A percentile compares a stretch with the other conserved stretches of the same genome.
phyloP scores from a whole-genome alignment of 192 early-diverging fungal species.

The Backusella morwellensis region DNA sequence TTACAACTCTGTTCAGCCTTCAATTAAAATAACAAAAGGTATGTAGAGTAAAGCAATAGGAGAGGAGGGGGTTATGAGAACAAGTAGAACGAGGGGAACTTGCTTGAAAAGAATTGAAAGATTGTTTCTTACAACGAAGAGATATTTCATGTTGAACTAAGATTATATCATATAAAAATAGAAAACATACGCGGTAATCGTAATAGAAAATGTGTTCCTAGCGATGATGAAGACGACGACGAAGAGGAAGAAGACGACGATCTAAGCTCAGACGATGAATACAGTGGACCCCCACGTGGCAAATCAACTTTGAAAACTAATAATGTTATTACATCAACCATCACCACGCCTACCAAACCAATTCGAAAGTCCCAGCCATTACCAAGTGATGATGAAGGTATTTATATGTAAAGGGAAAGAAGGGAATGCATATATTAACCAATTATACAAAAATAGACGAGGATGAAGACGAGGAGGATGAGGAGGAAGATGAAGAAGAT shows the following conservation, averaged over 20 bases:
- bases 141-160: conserved; percentile 14
- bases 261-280: conserved; percentile 9
- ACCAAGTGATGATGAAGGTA: conserved; percentile 30
- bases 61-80: background rate
- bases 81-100: background rate
- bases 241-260: conserved; percentile 14
- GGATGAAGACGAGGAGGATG: conserved; percentile 19
- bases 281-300: background rate
- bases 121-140: background rate
- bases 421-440: background rate
- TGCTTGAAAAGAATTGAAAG: background rate
- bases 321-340: background rate
- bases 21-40: conserved; percentile 14
- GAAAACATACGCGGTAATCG: conserved; percentile 3
- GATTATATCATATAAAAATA: conserved; percentile 1
- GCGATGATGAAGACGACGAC: conserved; percentile 30
- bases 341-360: background rate
- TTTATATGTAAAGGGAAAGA: background rate
- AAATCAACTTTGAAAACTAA: background rate
- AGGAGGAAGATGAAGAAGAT: conserved; percentile 11
- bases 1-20: background rate
- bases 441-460: conserved; percentile 13
- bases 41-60: background rate
- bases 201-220: conserved; percentile 21
- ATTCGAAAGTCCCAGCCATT: conserved; percentile 20